Percentiles rank a stretch among this genome's conserved stretches.
These are phyloP conservation scores for Candida chauliodis DNA, from an alignment of 805 yeast species.

Conservation along the genomic window DNA sequence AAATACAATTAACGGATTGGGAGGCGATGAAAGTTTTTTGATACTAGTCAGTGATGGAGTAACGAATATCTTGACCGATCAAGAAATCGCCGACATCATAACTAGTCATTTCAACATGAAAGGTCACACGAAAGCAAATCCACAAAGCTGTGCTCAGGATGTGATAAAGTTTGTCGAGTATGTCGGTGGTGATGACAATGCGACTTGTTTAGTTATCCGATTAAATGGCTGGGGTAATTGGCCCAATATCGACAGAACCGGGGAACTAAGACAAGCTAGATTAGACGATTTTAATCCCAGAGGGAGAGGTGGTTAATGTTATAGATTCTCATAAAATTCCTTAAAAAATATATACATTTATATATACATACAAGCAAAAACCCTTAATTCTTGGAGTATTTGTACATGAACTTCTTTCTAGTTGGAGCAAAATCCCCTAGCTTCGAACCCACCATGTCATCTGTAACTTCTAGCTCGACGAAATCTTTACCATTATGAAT, in stretches of 20 bases:
- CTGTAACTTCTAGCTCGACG: slow-evolving; percentile 79
- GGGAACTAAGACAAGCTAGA: slow-evolving; percentile 71
- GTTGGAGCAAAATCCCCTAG: slow-evolving; percentile 96
- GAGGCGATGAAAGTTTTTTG: slow-evolving; percentile 87
- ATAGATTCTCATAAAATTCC: background rate
- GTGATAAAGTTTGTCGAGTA: slow-evolving; percentile 80
- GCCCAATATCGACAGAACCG: slow-evolving; percentile 83
- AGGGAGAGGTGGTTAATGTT: slow-evolving; percentile 10
- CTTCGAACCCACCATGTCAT: slow-evolving; percentile 96
- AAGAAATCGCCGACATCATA: slow-evolving; percentile 84
- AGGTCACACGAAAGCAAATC: slow-evolving; percentile 72
- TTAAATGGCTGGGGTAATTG: slow-evolving; percentile 93
- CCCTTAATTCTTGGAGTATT: slow-evolving; percentile 63
- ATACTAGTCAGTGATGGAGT: slow-evolving; percentile 86
- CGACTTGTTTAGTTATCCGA: slow-evolving; percentile 82
- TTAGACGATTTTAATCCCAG: slow-evolving; percentile 44
- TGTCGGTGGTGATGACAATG: slow-evolving; percentile 91
- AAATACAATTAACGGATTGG: slow-evolving; percentile 45
- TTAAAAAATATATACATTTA: background rate
- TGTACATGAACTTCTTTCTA: slow-evolving; percentile 80
- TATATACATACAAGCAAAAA: background rate
- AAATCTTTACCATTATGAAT: slow-evolving; percentile 96
- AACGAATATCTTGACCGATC: slow-evolving; percentile 75
- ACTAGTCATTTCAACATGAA: slow-evolving; percentile 61
- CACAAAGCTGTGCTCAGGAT: slow-evolving; percentile 83